Percentiles rank a stretch among this genome's conserved stretches.
Conservation (phyloP, 441 rosid species). For the Aleurites moluccanus region DNA sequence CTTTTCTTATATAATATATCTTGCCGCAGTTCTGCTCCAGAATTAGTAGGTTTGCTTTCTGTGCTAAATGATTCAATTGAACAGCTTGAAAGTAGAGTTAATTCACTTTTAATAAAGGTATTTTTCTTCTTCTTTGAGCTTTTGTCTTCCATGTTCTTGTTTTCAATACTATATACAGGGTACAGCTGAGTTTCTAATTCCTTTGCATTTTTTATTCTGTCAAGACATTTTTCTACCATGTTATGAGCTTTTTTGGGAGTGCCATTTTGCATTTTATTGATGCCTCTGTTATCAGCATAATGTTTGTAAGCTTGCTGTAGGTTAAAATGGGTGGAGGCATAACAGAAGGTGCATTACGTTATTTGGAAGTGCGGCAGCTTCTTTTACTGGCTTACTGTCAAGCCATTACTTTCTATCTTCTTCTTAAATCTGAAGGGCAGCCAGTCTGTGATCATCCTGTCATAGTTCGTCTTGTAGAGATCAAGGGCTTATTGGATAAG, state of each 20-base stretch:
- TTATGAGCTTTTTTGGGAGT: background rate
- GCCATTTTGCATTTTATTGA: background rate
- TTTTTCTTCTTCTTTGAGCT: constrained; percentile 12
- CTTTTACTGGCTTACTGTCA: constrained; percentile 78
- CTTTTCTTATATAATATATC: constrained; percentile 6
- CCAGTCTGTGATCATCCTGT: constrained; percentile 86
- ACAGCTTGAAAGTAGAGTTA: constrained; percentile 66
- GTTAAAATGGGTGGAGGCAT: constrained; percentile 44
- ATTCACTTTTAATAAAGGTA: constrained; percentile 73
- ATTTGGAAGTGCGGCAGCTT: constrained; percentile 75
- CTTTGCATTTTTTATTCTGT: background rate
- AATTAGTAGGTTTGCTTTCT: constrained; percentile 73
- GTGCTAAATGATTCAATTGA: constrained; percentile 68
- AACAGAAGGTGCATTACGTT: constrained; percentile 49
- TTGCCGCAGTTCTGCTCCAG: constrained; percentile 75
- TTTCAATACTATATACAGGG: background rate
- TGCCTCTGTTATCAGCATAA: constrained; percentile 9
- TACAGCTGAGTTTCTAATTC: background rate
- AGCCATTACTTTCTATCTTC: constrained; percentile 84
- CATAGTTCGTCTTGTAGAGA: constrained; percentile 73
- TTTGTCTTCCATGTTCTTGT: constrained; percentile 15
- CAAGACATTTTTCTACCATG: background rate
- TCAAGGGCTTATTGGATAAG: constrained; percentile 73
- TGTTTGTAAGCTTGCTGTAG: constrained; percentile 37
- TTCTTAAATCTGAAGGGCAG: constrained; percentile 89